Conservation (phyloP, 2,329 filamentous ascomycete species). For the Xylariaceae sp. region DNA sequence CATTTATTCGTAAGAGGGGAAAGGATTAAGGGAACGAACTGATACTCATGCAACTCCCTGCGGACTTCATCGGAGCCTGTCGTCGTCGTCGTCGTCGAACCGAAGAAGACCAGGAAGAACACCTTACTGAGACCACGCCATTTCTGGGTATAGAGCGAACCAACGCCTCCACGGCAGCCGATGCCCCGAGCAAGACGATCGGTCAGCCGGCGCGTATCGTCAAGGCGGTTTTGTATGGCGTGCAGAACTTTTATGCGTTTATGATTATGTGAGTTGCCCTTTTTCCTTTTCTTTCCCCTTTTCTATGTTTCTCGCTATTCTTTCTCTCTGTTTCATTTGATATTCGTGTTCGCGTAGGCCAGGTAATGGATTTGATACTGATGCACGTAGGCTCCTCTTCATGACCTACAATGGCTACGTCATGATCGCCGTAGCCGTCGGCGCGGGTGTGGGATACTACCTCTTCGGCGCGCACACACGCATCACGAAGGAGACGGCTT, state of each 20-base stretch:
- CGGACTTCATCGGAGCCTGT: constrained; percentile 5
- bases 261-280: constrained; percentile 85
- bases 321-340: too few species aligned
- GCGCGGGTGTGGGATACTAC: constrained; percentile 84
- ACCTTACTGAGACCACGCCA: constrained; percentile 58
- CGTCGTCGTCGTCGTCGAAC: constrained; percentile 11
- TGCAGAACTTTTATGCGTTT: constrained; percentile 97
- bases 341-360: too few species aligned
- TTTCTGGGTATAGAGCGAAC: constrained; percentile 69
- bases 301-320: background rate
- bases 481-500: constrained; percentile 80
- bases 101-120: constrained; percentile 25
- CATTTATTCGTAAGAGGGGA: too few species aligned
- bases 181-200: constrained; percentile 25
- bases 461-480: constrained; percentile 67
- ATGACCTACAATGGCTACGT: constrained; percentile 99
- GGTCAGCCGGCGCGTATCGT: constrained; percentile 67
- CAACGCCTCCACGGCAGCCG: constrained; percentile 47
- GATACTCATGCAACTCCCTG: constrained; percentile 14
- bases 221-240: constrained; percentile 78
- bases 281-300: background rate
- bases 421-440: constrained; percentile 85
- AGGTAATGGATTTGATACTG: too few species aligned
- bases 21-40: constrained; percentile 2
- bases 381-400: constrained; percentile 66